These are phyloP conservation scores for Coemansia sp. DNA, from an alignment of 192 early-diverging fungal species.

Conservation along the genomic window DNA sequence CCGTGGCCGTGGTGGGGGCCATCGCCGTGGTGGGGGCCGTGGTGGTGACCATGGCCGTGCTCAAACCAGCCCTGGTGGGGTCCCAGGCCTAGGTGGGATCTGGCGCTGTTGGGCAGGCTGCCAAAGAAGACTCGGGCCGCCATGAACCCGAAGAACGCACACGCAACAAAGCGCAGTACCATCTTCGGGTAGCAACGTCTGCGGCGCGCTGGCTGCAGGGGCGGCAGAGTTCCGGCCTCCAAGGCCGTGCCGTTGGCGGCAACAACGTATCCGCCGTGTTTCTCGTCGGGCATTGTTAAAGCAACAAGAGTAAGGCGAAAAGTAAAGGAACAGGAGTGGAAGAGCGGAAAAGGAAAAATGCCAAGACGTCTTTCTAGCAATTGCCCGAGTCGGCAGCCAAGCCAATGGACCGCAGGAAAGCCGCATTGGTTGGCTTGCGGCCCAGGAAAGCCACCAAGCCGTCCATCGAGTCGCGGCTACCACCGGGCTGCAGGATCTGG, in stretches of 20 bases:
- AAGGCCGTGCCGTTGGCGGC: neutral
- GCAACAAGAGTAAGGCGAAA: neutral
- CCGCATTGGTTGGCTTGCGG: slow-evolving; percentile 70
- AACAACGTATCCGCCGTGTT: slow-evolving; percentile 14
- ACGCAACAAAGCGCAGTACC: neutral
- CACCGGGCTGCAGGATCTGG: slow-evolving; percentile 19
- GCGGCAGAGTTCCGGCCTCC: neutral
- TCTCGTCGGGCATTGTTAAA: slow-evolving; percentile 14
- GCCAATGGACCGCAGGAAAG: slow-evolving; percentile 73
- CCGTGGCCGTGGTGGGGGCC: neutral
- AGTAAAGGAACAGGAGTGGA: neutral
- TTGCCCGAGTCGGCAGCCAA: slow-evolving; percentile 10
- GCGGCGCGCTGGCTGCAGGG: no score
- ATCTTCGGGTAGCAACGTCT: no score
- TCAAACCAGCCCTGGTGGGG: neutral
- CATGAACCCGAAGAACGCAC: neutral
- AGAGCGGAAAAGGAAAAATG: neutral
- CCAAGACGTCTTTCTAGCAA: neutral
- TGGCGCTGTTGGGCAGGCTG: neutral
- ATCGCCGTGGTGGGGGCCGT: slow-evolving; percentile 1
- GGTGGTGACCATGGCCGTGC: slow-evolving; percentile 4
- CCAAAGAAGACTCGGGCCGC: neutral
- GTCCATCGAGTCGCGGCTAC: slow-evolving; percentile 66
- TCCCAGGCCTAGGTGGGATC: no score
- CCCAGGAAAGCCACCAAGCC: slow-evolving; percentile 69